Base-by-base conservation (phyloP, 2,329 filamentous ascomycete genomes). In the Venturia aucupariae region DNA sequence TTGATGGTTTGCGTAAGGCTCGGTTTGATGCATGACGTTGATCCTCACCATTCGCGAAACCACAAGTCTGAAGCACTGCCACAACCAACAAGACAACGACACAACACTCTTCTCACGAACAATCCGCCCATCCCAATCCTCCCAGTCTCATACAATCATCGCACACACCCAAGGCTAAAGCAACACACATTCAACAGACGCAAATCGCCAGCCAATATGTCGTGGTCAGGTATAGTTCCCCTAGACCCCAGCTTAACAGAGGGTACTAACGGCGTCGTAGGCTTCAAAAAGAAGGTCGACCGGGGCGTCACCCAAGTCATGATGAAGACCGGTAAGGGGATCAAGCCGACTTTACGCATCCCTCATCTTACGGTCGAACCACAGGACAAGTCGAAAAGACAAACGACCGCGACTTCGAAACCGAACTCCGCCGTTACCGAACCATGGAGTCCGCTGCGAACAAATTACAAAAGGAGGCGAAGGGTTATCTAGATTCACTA, bases 301-400 rank as follows among this genome's bases (percentile, higher is more conserved):
- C 91, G 94, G 81, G 93, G 93, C 72, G 97, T 93, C 78, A 99
- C 95, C 80, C 92, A 97, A 87, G 93, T 97, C 68, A 97, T 99
- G 91, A 97, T 99, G 93, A 99, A 99, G 84, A 96, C 92, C 65
- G 90, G 88, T 90, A 76, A 68, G 82, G 72, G n/a, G 27, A 19
- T 17, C 19, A 59, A 15, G 13, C 22, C 22, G 46, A 0, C n/a
- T 19, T 59, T 15, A 24, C 48, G 41, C 59, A 39, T 60, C 51
- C 35, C 51, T 35, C 51, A 59, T 42, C 59, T 11, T 57, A 62
- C 54, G 13, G 22, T 24, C 32, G 32, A 17, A 41, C 15, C 17
- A 57, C 70, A 86, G 90, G 94, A 66, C 94, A 97, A 81, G 95
- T 99, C 71, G 94, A 99, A 79, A 93, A 94, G 80, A 99, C 94